phyloP scores from a whole-genome alignment of 495 filamentous ascomycete species.

The Aspergillus heteromorphus region DNA sequence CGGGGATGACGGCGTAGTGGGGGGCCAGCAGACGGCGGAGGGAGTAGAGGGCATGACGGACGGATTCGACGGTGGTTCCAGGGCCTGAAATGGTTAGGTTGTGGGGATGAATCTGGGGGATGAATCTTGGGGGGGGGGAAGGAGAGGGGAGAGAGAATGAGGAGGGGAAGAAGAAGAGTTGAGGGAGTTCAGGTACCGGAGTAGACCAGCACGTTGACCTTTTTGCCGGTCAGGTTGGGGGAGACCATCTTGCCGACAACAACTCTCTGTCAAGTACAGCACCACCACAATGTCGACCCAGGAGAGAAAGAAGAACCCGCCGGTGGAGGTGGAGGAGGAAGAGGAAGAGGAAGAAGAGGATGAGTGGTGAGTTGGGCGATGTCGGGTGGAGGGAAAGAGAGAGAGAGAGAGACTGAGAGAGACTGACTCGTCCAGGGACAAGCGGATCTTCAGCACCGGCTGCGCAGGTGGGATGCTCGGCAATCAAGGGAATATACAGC shows the following conservation, averaged over 20 bases:
- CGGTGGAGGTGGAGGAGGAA: slow-evolving; percentile 39
- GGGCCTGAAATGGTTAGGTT: slow-evolving; percentile 49
- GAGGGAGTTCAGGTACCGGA: too few relatives aligned
- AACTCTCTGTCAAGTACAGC: not conserved
- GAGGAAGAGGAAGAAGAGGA: slow-evolving; percentile 81
- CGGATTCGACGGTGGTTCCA: slow-evolving; percentile 80
- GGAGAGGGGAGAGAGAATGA: not conserved
- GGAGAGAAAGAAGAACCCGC: slow-evolving; percentile 28
- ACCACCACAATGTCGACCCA: slow-evolving; percentile 31
- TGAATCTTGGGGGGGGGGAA: not conserved
- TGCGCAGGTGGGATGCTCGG: slow-evolving; percentile 63
- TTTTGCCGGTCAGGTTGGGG: slow-evolving; percentile 52
- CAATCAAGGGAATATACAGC: not conserved
- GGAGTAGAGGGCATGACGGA: slow-evolving; percentile 83
- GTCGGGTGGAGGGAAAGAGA: not conserved
- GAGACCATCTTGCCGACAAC: slow-evolving; percentile 11
- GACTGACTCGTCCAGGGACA: slow-evolving; percentile 66
- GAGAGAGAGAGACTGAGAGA: not conserved
- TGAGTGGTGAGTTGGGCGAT: slow-evolving; percentile 69
- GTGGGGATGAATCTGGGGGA: not conserved
- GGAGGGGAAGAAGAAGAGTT: too few relatives aligned
- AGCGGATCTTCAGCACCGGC: slow-evolving; percentile 94
- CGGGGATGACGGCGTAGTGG: slow-evolving; percentile 85
- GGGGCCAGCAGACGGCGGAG: slow-evolving; percentile 86
- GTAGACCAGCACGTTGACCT: slow-evolving; percentile 84